These are phyloP conservation scores for Xenoacremonium recifei DNA, from an alignment of 2,329 filamentous ascomycete genomes.

Conservation along the genomic window DNA sequence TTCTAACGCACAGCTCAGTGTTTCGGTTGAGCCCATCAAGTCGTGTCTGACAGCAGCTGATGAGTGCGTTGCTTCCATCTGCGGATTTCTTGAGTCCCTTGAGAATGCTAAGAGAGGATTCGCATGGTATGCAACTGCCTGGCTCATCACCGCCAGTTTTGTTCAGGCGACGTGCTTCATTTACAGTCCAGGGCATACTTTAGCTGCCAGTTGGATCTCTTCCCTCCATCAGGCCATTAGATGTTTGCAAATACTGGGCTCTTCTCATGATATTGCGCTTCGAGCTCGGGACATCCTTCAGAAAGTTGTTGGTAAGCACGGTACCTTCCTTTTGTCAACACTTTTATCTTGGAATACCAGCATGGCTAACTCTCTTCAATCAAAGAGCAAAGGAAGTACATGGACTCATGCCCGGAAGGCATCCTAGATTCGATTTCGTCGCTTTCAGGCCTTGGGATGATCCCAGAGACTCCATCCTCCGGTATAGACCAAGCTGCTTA, in stretches of 20 bases:
- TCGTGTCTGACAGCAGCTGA: conserved; percentile 10
- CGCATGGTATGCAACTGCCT: conserved; percentile 17
- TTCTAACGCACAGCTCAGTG: conserved; percentile 2
- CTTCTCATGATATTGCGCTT: conserved; percentile 8
- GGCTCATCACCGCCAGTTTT: conserved; percentile 15
- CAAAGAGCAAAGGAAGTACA: neutral
- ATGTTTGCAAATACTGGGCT: conserved; percentile 7
- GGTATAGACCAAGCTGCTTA: neutral
- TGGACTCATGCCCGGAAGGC: neutral
- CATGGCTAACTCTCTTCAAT: neutral
- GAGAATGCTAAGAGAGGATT: conserved; percentile 4
- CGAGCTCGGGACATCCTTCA: conserved; percentile 10
- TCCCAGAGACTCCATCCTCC: neutral
- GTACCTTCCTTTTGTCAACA: neutral
- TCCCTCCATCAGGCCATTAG: conserved; percentile 8
- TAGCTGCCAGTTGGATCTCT: conserved; percentile 10
- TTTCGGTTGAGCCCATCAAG: conserved; percentile 1
- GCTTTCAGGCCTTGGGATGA: neutral
- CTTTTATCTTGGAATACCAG: neutral
- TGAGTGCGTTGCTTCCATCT: conserved; percentile 11
- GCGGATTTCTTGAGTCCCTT: conserved; percentile 5
- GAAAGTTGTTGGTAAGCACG: conserved; percentile 8
- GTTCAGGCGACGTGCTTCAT: conserved; percentile 15
- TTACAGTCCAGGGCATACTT: conserved; percentile 11
- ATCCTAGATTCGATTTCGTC: neutral